Base-by-base conservation (phyloP, 805 yeast genomes). In the Pichia pseudocactophila region DNA sequence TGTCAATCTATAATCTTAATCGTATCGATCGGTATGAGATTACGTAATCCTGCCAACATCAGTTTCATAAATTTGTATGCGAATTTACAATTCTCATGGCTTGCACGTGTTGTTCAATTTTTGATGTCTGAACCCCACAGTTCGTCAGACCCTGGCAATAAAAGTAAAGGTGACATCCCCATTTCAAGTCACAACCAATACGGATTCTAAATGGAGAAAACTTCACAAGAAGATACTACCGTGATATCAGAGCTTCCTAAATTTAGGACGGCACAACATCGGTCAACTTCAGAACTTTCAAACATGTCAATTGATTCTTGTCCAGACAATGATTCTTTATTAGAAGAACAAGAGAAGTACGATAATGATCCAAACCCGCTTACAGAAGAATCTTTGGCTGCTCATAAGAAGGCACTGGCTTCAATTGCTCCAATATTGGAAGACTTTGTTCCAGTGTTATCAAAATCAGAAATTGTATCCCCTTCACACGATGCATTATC, bases 351-450 rank as follows among this genome's bases (percentile, higher is more conserved):
- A n/a, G 60, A 56, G 38, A 39, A 40, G 20, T 42, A 49, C 20
- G 58, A 57, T 12, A 44, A 38, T 4, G 52, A 46, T 18, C 55
- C 59, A 2, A 47, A 49, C 26, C 63, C 64, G 4, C 41, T 63
- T 10, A 60, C 65, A 9, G 45, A 56, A 18, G 63, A 60, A 28
- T 52, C 65, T 1, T 40, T 62, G 25, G 62, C 54, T 17, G 59
- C 57, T 32, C 67, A 62, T 27, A 69, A 69, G 52, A 76, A 69
- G 48, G 90, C 90, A 11, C 79, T 82, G 68, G 89, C 85, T 10
- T 73, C 86, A 0, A 76, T 83, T 35, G 90, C 90, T 1, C 92
- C 94, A 2, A 81, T 83, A 56, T 60, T 84, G 33, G 56, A 62
- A 41, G 88, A 80, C 1, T 84, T 81, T 58, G 72, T 76, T 5